A percentile compares a stretch with the other conserved stretches of the same genome.
These are phyloP conservation scores for Ustilago hordei DNA, from an alignment of 1,284 basidiomycete genomes.

Conservation along the genomic window DNA sequence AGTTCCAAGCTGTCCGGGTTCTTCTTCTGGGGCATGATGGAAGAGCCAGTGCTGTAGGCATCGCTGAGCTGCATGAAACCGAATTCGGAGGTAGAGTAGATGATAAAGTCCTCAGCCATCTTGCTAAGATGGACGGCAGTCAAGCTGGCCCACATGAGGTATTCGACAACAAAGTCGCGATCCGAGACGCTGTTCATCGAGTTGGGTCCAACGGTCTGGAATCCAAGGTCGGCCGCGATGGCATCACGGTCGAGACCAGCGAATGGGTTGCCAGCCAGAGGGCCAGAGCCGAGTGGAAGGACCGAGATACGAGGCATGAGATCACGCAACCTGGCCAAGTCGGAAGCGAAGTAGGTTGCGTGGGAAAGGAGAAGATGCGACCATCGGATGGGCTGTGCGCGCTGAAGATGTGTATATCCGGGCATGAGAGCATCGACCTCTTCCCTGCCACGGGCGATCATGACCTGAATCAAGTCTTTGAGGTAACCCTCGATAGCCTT, in stretches of 20 bases:
- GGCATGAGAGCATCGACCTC: slow-evolving; percentile 92
- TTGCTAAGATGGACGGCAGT: slow-evolving; percentile 93
- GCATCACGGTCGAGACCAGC: slow-evolving; percentile 65
- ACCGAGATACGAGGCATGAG: slow-evolving; percentile 81
- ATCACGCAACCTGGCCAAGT: slow-evolving; percentile 87
- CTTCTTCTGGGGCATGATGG: slow-evolving; percentile 99
- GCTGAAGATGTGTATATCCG: slow-evolving; percentile 86
- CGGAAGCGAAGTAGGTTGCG: slow-evolving; percentile 88
- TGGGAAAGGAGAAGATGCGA: slow-evolving; percentile 95
- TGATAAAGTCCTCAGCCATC: slow-evolving; percentile 93
- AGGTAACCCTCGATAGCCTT: slow-evolving; percentile 79
- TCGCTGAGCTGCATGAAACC: slow-evolving; percentile 93
- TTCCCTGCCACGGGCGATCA: slow-evolving; percentile 89
- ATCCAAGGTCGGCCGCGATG: slow-evolving; percentile 67
- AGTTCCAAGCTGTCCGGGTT: slow-evolving; percentile 97
- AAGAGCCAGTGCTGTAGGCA: slow-evolving; percentile 97
- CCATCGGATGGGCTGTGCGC: slow-evolving; percentile 98
- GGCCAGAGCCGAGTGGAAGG: slow-evolving; percentile 91
- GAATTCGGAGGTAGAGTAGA: slow-evolving; percentile 96
- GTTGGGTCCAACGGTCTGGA: slow-evolving; percentile 67
- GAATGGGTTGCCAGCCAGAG: slow-evolving; percentile 96
- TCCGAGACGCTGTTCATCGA: slow-evolving; percentile 82
- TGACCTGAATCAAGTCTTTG: slow-evolving; percentile 83
- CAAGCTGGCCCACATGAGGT: slow-evolving; percentile 94
- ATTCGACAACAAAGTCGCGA: slow-evolving; percentile 96